Evolutionary conservation across 257 asterid genomes (phyloP).

Genomic region (Rehmannia glutinosa): DNA sequence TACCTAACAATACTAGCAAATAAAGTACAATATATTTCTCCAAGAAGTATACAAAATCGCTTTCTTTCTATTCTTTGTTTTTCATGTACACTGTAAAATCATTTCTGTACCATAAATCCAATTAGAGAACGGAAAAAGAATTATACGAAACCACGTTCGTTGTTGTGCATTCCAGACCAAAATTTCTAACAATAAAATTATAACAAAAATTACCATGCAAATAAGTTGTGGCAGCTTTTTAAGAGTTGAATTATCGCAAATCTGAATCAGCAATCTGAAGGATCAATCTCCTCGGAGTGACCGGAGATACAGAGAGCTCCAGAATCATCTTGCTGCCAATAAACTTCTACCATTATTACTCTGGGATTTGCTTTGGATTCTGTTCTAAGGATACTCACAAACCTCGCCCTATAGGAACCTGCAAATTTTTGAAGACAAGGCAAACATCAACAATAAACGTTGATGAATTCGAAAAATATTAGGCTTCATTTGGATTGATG

Average conservation of each 20-base stretch:
- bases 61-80: not conserved
- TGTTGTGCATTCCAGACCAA: not conserved
- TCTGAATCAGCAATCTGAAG: conserved; percentile 43
- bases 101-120: not conserved
- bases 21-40: not conserved
- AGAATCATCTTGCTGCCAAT: conserved; percentile 91
- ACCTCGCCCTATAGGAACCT: conserved; percentile 81
- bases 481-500: too few relatives aligned
- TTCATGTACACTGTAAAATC: not conserved
- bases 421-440: too few relatives aligned
- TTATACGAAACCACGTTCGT: not conserved
- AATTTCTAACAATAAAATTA: not conserved
- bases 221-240: not conserved
- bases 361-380: conserved; percentile 52
- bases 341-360: conserved; percentile 75
- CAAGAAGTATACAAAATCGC: not conserved
- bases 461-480: too few relatives aligned
- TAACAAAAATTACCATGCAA: not conserved
- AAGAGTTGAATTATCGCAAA: conserved; percentile 11
- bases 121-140: not conserved
- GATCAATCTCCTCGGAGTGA: conserved; percentile 59
- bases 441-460: too few relatives aligned
- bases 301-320: conserved; percentile 84
- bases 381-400: conserved; percentile 66
- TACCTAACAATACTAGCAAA: too few relatives aligned